phyloP scores from a whole-genome alignment of 176 grass and related monocot genomes.

The Guadua angustifolia region DNA sequence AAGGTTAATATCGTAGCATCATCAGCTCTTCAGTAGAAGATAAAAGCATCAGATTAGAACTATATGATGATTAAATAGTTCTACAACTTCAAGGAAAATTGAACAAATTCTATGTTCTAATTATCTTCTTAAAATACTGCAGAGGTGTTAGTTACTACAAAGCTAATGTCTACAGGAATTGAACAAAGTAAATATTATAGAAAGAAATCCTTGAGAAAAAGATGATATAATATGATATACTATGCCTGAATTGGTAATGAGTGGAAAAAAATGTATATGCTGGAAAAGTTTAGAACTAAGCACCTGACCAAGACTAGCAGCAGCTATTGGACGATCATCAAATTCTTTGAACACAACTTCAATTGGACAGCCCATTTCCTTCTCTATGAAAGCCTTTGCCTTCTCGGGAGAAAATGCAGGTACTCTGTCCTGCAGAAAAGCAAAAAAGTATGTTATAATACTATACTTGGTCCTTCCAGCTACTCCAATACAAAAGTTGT shows the following conservation, averaged over 20 bases:
- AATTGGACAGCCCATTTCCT: slow-evolving; percentile 80
- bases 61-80: slow-evolving; percentile 3
- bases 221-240: slow-evolving; percentile 16
- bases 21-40: slow-evolving; percentile 20
- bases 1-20: slow-evolving; percentile 15
- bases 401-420: slow-evolving; percentile 96
- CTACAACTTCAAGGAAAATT: not conserved
- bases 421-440: slow-evolving; percentile 78
- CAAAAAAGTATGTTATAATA: slow-evolving; percentile 2
- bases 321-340: slow-evolving; percentile 86
- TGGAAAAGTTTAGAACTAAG: slow-evolving; percentile 42
- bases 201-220: slow-evolving; percentile 24
- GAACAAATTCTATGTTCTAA: not conserved
- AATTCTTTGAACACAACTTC: slow-evolving; percentile 91
- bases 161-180: not conserved
- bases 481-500: not conserved
- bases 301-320: slow-evolving; percentile 98
- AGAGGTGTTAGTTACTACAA: not conserved
- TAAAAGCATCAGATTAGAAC: slow-evolving; percentile 6
- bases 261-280: slow-evolving; percentile 21
- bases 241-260: not conserved
- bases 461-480: not conserved
- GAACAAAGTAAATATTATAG: not conserved
- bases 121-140: not conserved
- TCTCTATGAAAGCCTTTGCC: slow-evolving; percentile 79